Conservation (phyloP, 345 rosid species). For the Euphorbia tirucalli region DNA sequence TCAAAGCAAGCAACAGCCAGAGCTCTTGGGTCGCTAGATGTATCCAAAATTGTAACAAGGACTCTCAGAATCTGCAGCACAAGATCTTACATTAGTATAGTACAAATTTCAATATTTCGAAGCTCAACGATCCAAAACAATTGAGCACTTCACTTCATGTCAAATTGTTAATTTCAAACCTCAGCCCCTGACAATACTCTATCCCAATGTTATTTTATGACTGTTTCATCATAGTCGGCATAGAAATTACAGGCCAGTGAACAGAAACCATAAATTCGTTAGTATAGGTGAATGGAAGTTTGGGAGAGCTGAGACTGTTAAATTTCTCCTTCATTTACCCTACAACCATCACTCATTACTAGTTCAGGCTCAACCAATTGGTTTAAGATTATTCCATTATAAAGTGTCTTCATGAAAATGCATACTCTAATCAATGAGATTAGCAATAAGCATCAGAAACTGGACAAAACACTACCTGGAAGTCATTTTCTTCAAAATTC, state of each 20-base stretch:
- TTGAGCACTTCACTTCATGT: background rate
- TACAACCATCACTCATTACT: background rate
- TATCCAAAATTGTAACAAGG: conserved; percentile 82
- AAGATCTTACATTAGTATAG: background rate
- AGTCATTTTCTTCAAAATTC: conserved; percentile 85
- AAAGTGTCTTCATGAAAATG: background rate
- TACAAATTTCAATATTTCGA: background rate
- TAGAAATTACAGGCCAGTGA: background rate
- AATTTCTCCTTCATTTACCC: background rate
- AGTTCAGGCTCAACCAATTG: background rate
- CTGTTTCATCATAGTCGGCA: background rate
- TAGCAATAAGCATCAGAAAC: conserved; percentile 1
- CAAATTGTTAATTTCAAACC: background rate
- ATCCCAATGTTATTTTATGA: background rate
- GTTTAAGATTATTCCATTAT: background rate
- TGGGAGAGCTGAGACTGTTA: background rate
- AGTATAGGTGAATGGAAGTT: background rate
- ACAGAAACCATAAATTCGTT: background rate
- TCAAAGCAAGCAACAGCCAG: conserved; percentile 92
- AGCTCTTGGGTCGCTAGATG: conserved; percentile 82
- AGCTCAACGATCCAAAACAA: background rate
- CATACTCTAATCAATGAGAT: background rate
- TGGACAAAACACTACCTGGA: conserved; percentile 56
- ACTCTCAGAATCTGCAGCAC: conserved; percentile 78
- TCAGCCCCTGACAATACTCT: background rate